phyloP scores from a whole-genome alignment of 768 basidiomycete species.

The Tricholoma sp. region DNA sequence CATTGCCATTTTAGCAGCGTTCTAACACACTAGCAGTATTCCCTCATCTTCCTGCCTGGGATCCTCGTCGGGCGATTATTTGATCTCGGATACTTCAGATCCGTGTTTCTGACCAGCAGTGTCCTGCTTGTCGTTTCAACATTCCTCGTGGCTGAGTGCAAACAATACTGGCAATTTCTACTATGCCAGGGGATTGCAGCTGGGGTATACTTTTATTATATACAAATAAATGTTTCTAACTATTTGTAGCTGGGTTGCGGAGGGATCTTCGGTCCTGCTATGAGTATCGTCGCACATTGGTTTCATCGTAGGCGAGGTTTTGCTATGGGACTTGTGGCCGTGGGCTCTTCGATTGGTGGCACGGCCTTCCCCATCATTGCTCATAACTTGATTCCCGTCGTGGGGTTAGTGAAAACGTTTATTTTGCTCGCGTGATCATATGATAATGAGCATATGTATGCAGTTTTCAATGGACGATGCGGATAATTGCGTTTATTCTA shows the following conservation, averaged over 20 bases:
- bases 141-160: slow-evolving; percentile 2
- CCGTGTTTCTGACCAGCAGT: not conserved
- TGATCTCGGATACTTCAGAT: not conserved
- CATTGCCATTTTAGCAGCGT: not conserved
- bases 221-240: not conserved
- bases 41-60: slow-evolving; percentile 58
- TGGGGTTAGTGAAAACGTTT: slow-evolving; percentile 27
- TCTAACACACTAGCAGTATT: slow-evolving; percentile 36
- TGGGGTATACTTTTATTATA: not conserved
- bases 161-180: slow-evolving; percentile 1
- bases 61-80: slow-evolving; percentile 48
- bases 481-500: slow-evolving; percentile 63
- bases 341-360: slow-evolving; percentile 68
- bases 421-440: not conserved
- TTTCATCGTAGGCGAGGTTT: slow-evolving; percentile 15
- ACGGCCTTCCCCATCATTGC: slow-evolving; percentile 60
- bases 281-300: slow-evolving; percentile 1
- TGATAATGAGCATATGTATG: not conserved
- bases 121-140: not conserved
- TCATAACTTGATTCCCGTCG: slow-evolving; percentile 45
- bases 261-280: slow-evolving; percentile 1
- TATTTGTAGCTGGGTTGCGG: not conserved
- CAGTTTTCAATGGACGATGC: slow-evolving; percentile 78
- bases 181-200: slow-evolving; percentile 2
- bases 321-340: slow-evolving; percentile 60